phyloP scores from a whole-genome alignment of 257 asterid genomes.

The Gentiana dahurica region DNA sequence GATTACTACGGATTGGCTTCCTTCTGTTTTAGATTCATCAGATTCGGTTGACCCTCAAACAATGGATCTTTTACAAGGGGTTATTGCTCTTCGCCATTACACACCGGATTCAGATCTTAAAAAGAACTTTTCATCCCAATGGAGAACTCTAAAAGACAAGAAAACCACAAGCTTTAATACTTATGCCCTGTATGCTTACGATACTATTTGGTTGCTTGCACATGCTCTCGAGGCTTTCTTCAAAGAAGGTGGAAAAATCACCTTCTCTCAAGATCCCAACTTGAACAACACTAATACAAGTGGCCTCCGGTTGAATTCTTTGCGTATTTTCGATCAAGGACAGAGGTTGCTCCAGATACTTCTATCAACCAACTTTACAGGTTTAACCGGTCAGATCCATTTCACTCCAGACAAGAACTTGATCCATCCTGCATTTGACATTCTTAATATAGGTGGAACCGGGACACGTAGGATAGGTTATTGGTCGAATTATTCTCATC shows the following conservation, averaged over 20 bases:
- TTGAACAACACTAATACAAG: slow-evolving; percentile 16
- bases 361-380: slow-evolving; percentile 32
- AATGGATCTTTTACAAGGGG: slow-evolving; percentile 47
- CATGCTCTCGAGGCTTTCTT: slow-evolving; percentile 48
- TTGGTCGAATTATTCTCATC: slow-evolving; percentile 67
- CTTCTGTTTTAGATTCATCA: slow-evolving; percentile 43
- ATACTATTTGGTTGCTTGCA: slow-evolving; percentile 62
- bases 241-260: slow-evolving; percentile 30
- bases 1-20: slow-evolving; percentile 82
- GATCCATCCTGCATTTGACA: slow-evolving; percentile 49
- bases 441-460: slow-evolving; percentile 48
- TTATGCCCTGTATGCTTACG: slow-evolving; percentile 63
- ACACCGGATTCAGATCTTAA: slow-evolving; percentile 46
- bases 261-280: slow-evolving; percentile 45
- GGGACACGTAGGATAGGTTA: slow-evolving; percentile 48
- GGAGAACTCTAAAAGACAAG: slow-evolving; percentile 28
- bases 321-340: slow-evolving; percentile 56
- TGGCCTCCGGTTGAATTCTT: slow-evolving; percentile 25
- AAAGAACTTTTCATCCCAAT: slow-evolving; percentile 24
- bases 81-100: slow-evolving; percentile 51
- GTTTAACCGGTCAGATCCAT: slow-evolving; percentile 45
- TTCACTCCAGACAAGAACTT: slow-evolving; percentile 48
- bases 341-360: slow-evolving; percentile 39
- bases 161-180: slow-evolving; percentile 32
- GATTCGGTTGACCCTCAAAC: slow-evolving; percentile 19